Base-by-base conservation (phyloP, 345 rosid genomes). In the Salix brachista region DNA sequence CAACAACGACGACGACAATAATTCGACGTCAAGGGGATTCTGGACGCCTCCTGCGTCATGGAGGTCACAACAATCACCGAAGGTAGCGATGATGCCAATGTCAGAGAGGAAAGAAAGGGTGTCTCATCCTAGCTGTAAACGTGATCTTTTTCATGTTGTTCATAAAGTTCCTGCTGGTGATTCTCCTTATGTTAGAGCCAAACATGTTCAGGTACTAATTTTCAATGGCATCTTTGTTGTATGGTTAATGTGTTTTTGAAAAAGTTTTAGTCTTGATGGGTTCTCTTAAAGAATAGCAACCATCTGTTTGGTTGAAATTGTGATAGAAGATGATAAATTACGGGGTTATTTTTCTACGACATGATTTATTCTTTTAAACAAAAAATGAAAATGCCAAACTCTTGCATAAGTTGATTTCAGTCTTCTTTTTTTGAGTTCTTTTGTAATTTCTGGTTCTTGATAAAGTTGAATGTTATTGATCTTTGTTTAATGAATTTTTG, bases 141-240 rank as follows among this genome's bases (percentile, higher is more conserved):
- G 74, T 18, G 91, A 86, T 78, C 77, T 82, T 8, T 91, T 89
- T 60, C 95, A 91, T 84, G 87, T 85, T 65, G 75, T 87, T 42
- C 92, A 91, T 83, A 92, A 91, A 76, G 97, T 92, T 28, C 97
- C 97, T 14, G 80, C 90, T 23, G 90, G 91, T 34, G 91, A 92
- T 75, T 92, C 97, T 60, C 97, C 97, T 61, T 92, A 92, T 71
- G 96, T 88, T 78, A 87, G 84, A 85, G 97, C 97, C 60, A 92
- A 92, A 82, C 97, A 88, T 74, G 89, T 88, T 41, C 97, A 92
- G 90, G 97, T 89, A 44, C 52, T 14, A 71, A 65, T 10, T 46
- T 16, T 46, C 19, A 46, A 46, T 46, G 52, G 26, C 65, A 67
- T 65, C 36, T 21, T 54, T 25, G 5, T 44, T 44, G n/a, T 74